Conservation (phyloP, 2,329 filamentous ascomycete genomes). For the Rugonectria rugulosa region DNA sequence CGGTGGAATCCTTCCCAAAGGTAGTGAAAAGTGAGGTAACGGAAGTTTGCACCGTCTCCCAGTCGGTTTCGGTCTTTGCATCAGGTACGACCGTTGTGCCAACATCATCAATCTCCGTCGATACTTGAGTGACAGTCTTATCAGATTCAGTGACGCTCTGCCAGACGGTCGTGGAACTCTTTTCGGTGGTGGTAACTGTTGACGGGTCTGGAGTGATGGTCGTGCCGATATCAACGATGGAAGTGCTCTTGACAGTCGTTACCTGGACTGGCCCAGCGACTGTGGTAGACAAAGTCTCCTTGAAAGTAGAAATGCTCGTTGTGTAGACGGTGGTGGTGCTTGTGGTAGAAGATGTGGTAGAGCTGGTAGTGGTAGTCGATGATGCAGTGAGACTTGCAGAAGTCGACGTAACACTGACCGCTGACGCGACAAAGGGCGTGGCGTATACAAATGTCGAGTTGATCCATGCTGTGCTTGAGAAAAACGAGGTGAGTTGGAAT, state of each 20-base stretch:
- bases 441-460: slow-evolving; percentile 32
- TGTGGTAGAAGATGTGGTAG: slow-evolving; percentile 7
- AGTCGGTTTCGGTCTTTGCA: slow-evolving; percentile 32
- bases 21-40: slow-evolving; percentile 23
- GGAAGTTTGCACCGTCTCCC: slow-evolving; percentile 19
- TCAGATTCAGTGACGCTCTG: slow-evolving; percentile 25
- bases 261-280: slow-evolving; percentile 19
- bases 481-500: slow-evolving; percentile 31
- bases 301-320: slow-evolving; percentile 22
- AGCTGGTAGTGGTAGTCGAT: neutral
- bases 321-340: slow-evolving; percentile 32
- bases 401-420: neutral
- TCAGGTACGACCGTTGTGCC: slow-evolving; percentile 43
- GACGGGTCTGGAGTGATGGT: slow-evolving; percentile 30
- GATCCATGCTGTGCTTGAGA: slow-evolving; percentile 30
- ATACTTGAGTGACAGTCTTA: slow-evolving; percentile 38
- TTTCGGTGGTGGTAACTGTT: slow-evolving; percentile 25
- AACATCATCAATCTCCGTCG: slow-evolving; percentile 40
- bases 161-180: slow-evolving; percentile 24
- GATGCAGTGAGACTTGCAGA: neutral
- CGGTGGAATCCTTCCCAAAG: slow-evolving; percentile 12
- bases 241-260: slow-evolving; percentile 26
- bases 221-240: slow-evolving; percentile 27
- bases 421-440: slow-evolving; percentile 28
- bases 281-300: slow-evolving; percentile 26